Conservation (phyloP, 148 eudicot genomes). For the Arctostaphylos glauca region DNA sequence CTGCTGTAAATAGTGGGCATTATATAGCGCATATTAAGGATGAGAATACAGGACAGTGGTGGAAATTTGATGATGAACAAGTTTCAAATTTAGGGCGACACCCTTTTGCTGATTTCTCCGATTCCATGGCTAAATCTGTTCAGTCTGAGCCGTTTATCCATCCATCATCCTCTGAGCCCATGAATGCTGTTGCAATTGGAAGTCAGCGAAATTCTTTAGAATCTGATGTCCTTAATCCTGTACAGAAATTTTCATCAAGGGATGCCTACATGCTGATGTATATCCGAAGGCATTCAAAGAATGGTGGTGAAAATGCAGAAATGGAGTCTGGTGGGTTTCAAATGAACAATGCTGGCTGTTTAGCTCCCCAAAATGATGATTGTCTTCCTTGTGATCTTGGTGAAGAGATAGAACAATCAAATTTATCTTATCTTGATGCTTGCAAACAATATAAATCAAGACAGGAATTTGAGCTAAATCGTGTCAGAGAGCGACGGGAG, state of each 20-base stretch:
- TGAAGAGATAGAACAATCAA: constrained; percentile 56
- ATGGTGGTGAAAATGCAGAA: constrained; percentile 28
- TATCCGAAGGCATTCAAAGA: constrained; percentile 47
- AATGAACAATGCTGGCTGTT: constrained; percentile 32
- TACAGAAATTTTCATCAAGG: constrained; percentile 68
- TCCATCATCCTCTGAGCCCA: constrained; percentile 34
- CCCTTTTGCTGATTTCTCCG: constrained; percentile 83
- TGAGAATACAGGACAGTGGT: constrained; percentile 80
- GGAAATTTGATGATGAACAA: constrained; percentile 97
- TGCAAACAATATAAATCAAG: constrained; percentile 58
- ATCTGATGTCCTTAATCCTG: constrained; percentile 26
- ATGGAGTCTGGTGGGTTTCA: constrained; percentile 24
- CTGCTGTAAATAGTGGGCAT: constrained; percentile 96
- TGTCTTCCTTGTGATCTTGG: constrained; percentile 75
- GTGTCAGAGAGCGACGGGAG: constrained; percentile 66
- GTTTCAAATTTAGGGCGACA: constrained; percentile 77
- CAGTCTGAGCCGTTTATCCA: constrained; percentile 28
- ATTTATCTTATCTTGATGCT: constrained; percentile 50
- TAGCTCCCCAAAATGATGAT: constrained; percentile 24
- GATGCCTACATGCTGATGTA: constrained; percentile 99
- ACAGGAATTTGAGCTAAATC: constrained; percentile 58
- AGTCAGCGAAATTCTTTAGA: constrained; percentile 29
- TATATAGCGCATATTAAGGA: constrained; percentile 90
- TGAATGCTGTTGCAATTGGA: constrained; percentile 32
- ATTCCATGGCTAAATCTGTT: constrained; percentile 44